phyloP scores from a whole-genome alignment of 176 grass and related monocot genomes.

The Carex parvula region DNA sequence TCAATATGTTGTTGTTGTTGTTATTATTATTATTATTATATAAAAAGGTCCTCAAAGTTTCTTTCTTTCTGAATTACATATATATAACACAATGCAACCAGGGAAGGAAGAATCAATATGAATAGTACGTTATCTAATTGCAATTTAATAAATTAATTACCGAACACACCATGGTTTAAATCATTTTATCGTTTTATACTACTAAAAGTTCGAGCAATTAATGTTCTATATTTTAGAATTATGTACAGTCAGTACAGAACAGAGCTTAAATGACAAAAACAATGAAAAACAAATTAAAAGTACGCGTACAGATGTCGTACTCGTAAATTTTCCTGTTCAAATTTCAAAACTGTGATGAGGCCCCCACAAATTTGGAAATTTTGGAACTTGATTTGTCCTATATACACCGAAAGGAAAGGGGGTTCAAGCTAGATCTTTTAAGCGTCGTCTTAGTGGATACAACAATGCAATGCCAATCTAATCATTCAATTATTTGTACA shows the following conservation, averaged over 20 bases:
- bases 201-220: no score
- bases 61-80: no score
- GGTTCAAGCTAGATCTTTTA: not conserved
- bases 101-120: no score
- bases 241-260: not conserved
- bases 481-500: slow-evolving; percentile 29
- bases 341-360: slow-evolving; percentile 6
- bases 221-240: not conserved
- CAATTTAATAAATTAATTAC: no score
- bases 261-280: not conserved
- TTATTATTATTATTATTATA: no score
- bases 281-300: not conserved
- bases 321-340: not conserved
- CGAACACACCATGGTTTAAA: no score
- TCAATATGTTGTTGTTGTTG: no score
- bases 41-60: no score
- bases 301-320: not conserved
- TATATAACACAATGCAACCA: no score
- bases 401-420: slow-evolving; percentile 27
- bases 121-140: no score
- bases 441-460: not conserved
- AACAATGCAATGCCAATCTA: slow-evolving; percentile 20
- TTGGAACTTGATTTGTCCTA: slow-evolving; percentile 17
- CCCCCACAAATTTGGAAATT: slow-evolving; percentile 23
- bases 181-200: no score